Evolutionary conservation across 169 alveolate genomes (phyloP), one percentile per base, ranked within the genome.

Genomic region (Cryptosporidium viatorum): DNA sequence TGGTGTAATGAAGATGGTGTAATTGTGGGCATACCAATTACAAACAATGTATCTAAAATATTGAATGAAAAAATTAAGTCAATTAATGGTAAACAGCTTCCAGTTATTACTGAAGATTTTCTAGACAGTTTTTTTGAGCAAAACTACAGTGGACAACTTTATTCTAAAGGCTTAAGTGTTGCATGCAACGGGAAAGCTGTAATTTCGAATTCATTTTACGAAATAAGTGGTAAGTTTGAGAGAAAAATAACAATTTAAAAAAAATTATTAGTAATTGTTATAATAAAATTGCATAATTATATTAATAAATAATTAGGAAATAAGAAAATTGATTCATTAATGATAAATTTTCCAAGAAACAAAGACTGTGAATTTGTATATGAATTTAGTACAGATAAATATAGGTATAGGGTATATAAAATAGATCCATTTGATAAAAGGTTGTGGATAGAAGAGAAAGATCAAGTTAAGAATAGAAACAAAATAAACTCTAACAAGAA

Each of bases 1-100:
- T 80, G 89, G 89, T 80, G 89, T 48, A 65, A 26, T 41, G 75
- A 65, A 26, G 50, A 80, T 21, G 89, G 89, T 29, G 62, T 80
- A 14, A 67, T 62, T n/a, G 68, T 62, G 31, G 55, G 80, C 8
- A 80, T 80, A 41, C 89, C 89, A 60, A 50, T 80, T 26, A 62
- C 68, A 9, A 62, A 43, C 39, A 41, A 55, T 16, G 23, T 59
- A 7, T 29, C 39, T 37, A 73, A 73, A 60, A 51, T 73, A 39
- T 73, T 73, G 31, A 73, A 52, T 59, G 71, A 41, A 80, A 80
- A 43, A 65, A 29, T 80, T 59, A 65, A 62, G 18, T 59, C 48
- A 60, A 39, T 41, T 43, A 33, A 23, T 21, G 70, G 39, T 18
- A 80, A 55, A 4, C 59, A 80, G 67, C 33, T 80, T 12, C 75